Base-by-base conservation (phyloP, 169 alveolate genomes). In the Cyclospora cayetanensis region DNA sequence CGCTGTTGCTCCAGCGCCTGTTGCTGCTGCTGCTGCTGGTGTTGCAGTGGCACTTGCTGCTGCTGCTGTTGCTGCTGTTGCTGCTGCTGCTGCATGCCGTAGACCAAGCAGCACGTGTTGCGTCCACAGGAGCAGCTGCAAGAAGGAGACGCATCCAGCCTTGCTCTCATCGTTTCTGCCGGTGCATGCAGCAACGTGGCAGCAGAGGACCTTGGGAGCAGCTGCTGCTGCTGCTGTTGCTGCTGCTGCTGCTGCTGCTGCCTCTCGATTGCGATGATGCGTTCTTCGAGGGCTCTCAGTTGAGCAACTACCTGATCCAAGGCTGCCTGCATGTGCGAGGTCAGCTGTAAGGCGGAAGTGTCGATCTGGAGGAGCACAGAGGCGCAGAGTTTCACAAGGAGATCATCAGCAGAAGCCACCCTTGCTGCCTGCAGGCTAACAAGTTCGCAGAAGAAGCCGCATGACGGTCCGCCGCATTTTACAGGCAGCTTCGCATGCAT, bases 191-290 rank as follows among this genome's bases (percentile, higher is more conserved):
- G n/a, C n/a, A n/a, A n/a, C n/a, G n/a, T n/a, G n/a, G n/a, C n/a
- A n/a, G n/a, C n/a, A n/a, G n/a, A n/a, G n/a, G n/a, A n/a, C n/a
- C n/a, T n/a, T n/a, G n/a, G n/a, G n/a, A n/a, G n/a, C n/a, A n/a
- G n/a, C 53, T 55, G 70, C 70, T 55, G 34, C 29, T 55, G 70
- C 70, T 55, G 70, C 70, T 55, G 31, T 41, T 65, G 77, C 43
- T 65, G 43, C 43, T 65, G 77, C 39, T 25, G 77, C 34, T 11
- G 31, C 77, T 65, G 83, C 83, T 70, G 83, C 53, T 70, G 27
- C 83, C 37, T 27, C 83, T 70, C 83, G 22, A 70, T 70, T 20
- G 83, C 83, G 37, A 53, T 53, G 37, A 70, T 53, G 52, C 83
- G 83, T 4, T 53, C 25, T 53, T 70, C 83, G 22, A 70, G 83